A percentile compares a stretch with the other conserved stretches of the same genome.
phyloP scores from a whole-genome alignment of 345 rosid species.

The Camelina laxa region DNA sequence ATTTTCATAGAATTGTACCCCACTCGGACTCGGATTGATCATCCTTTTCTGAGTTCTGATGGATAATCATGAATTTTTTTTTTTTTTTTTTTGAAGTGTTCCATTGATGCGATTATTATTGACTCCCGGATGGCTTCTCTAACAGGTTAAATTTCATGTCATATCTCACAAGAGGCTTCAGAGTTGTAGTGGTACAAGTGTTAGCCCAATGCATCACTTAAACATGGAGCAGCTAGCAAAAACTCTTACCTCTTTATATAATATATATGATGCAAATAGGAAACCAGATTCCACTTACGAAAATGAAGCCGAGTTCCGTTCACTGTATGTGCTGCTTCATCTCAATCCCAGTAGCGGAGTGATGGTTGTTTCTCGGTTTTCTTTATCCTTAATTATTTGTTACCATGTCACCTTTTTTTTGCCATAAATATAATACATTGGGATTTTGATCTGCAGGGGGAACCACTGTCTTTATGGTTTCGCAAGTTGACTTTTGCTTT shows the following conservation, averaged over 20 bases:
- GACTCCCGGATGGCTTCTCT: slow-evolving; percentile 24
- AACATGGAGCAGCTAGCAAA: slow-evolving; percentile 93
- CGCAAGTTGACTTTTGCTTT: slow-evolving; percentile 60
- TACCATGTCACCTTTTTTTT: slow-evolving; percentile 25
- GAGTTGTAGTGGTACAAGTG: slow-evolving; percentile 47
- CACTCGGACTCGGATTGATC: background rate
- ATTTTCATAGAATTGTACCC: background rate
- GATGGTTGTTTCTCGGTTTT: slow-evolving; percentile 53
- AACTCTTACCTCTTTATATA: slow-evolving; percentile 69
- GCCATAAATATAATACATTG: slow-evolving; percentile 22
- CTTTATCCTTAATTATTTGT: slow-evolving; percentile 27
- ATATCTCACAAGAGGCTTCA: slow-evolving; percentile 77
- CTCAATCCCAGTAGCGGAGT: slow-evolving; percentile 64
- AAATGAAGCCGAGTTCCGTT: slow-evolving; percentile 79
- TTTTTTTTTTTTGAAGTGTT: background rate
- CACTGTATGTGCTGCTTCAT: slow-evolving; percentile 82
- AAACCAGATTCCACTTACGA: slow-evolving; percentile 41
- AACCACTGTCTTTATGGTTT: slow-evolving; percentile 89
- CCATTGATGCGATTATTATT: slow-evolving; percentile 10
- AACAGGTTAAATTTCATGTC: slow-evolving; percentile 83
- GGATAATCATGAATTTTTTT: background rate
- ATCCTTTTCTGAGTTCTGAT: background rate
- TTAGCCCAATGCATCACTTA: slow-evolving; percentile 69
- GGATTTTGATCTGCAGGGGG: slow-evolving; percentile 62
- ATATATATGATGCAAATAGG: slow-evolving; percentile 72